phyloP scores from a whole-genome alignment of 2,329 filamentous ascomycete species.

The Hypoxylon sp. region DNA sequence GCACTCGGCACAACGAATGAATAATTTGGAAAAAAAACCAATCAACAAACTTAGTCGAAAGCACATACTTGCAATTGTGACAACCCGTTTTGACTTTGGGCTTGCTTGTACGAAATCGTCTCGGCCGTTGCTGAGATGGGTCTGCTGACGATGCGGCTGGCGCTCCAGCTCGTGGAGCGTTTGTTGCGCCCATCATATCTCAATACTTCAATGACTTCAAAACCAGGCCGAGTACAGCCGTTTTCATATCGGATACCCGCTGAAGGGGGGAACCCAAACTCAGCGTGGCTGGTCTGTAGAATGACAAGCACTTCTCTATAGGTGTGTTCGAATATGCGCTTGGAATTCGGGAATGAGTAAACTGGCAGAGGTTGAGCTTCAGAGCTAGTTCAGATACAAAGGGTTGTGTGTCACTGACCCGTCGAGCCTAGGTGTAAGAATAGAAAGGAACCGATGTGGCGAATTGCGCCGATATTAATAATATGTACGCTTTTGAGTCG shows the following conservation, averaged over 20 bases:
- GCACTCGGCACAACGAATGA: slow-evolving; percentile 27
- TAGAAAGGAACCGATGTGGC: slow-evolving; percentile 24
- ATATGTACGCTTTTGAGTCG: slow-evolving; percentile 34
- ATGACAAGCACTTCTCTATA: slow-evolving; percentile 5
- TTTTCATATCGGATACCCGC: slow-evolving; percentile 36
- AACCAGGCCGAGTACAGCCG: slow-evolving; percentile 9
- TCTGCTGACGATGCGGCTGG: slow-evolving; percentile 42
- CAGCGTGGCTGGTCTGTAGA: background rate
- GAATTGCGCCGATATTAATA: slow-evolving; percentile 33
- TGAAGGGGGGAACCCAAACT: slow-evolving; percentile 10
- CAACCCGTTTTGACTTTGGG: slow-evolving; percentile 78
- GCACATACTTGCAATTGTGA: slow-evolving; percentile 76
- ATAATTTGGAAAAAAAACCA: slow-evolving; percentile 16
- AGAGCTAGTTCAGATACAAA: slow-evolving; percentile 19
- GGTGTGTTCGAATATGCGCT: slow-evolving; percentile 5
- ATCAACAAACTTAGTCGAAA: slow-evolving; percentile 24
- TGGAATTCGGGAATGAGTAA: slow-evolving; percentile 12
- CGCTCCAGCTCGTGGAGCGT: slow-evolving; percentile 23
- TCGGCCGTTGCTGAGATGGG: slow-evolving; percentile 54
- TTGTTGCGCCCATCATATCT: slow-evolving; percentile 32
- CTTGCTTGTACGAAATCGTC: slow-evolving; percentile 67
- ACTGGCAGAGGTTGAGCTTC: slow-evolving; percentile 23
- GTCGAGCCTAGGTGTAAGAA: background rate
- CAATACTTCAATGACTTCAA: slow-evolving; percentile 23
- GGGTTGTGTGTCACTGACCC: slow-evolving; percentile 22